Conservation (phyloP, 2,329 filamentous ascomycete species). For the Blastomyces parvus region DNA sequence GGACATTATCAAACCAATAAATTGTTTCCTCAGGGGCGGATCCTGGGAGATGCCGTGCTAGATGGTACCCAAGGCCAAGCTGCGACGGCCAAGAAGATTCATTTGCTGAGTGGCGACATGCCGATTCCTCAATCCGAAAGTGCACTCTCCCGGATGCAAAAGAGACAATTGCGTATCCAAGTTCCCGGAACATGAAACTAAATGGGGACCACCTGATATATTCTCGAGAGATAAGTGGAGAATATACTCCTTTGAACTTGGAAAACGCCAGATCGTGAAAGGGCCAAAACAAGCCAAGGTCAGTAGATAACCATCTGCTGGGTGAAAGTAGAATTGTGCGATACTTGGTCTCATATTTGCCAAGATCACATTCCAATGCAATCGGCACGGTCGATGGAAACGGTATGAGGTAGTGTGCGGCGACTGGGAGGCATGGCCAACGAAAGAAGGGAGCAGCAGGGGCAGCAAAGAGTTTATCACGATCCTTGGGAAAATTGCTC, state of each 20-base stretch:
- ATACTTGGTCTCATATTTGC: neutral
- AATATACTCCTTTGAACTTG: conserved; percentile 1
- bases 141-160: conserved; percentile 1
- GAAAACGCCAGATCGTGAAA: conserved; percentile 6
- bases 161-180: conserved; percentile 6
- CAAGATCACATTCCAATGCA: neutral
- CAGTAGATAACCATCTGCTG: neutral
- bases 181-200: conserved; percentile 4
- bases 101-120: neutral
- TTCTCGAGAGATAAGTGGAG: neutral
- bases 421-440: neutral
- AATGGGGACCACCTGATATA: neutral
- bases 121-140: neutral
- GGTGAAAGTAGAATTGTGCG: neutral
- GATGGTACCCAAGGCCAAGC: neutral
- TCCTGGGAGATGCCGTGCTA: neutral
- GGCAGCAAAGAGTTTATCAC: neutral
- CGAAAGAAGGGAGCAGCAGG: neutral
- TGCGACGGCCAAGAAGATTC: neutral
- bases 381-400: neutral
- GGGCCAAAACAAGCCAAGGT: neutral
- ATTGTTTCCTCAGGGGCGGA: conserved; percentile 6
- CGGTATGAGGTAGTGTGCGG: neutral
- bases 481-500: neutral
- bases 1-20: conserved; percentile 8